Evolutionary conservation across 176 grass and related monocot genomes (phyloP), one percentile per base, ranked within the genome.

Genomic region (Oryza officinalis): DNA sequence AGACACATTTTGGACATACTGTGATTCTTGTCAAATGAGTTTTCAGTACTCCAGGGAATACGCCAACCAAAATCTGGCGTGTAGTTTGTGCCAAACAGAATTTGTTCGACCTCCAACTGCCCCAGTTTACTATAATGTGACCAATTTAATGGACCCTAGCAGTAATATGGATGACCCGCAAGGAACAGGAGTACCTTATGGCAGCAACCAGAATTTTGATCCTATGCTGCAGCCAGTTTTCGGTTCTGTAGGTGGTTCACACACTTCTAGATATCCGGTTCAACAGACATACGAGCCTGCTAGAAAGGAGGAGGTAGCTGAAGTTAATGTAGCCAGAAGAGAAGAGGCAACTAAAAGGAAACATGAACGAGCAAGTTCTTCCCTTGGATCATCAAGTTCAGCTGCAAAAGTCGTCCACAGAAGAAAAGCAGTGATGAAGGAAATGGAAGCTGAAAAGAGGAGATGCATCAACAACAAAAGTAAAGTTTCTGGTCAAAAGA

Each of bases 1-100:
- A 59, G 27, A 77, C 67, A 92, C 93, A 86, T 95, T 95, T 77
- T 95, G 93, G 93, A 95, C 93, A 80, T 73, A 23, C 33, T 95
- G 93, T 47, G 3, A 2, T 35, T 65, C 72, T 71, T 90, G 90
- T 47, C 28, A 47, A 31, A 75, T 71, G 66, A 61, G 25, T 49
- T 90, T 88, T 49, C 74, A 92, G 72, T 95, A 90, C 63, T 57
- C 64, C 33, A 88, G 72, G 49, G 63, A 84, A 63, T 84, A 92
- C 50, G 6, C 84, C 22, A 74, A 90, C 13, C 65, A 11, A 66
- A 14, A 13, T 61, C 82, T 92, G 67, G 65, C 38, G 31, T 90
- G 93, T 72, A 4, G 49, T 14, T 26, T 10, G 35, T 92, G 93
- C 57, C 14, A 17, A 41, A 40, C 27, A 5, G 70, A 9, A 20